Evolutionary conservation across 2,329 filamentous ascomycete genomes (phyloP), one percentile per base, ranked within the genome.

Genomic region (Colletotrichum sp.): DNA sequence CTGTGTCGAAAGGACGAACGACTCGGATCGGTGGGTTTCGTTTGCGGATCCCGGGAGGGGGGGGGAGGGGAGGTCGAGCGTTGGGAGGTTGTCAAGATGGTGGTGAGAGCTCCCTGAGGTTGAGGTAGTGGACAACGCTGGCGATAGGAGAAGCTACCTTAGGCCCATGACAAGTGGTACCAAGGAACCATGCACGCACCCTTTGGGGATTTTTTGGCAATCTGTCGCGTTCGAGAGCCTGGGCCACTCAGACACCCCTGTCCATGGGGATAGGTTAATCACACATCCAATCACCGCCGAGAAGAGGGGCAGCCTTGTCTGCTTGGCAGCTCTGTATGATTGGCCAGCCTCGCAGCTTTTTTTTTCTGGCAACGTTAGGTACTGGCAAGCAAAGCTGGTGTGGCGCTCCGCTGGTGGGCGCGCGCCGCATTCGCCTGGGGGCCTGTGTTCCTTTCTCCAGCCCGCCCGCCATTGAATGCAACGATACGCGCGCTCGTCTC

Each of bases 11-110:
- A 18, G 27, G 43, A 57, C 29, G 31, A 27, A 31, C 31, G 13
- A 18, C 27, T 18, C 29, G 33, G 12, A 16, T 58, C 43, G 47
- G 34, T 67, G 57, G 54, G 24, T 59, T 64, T 34, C 27, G 65
- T 31, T 63, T 27, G 43, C n/a, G n/a, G 11, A 21, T 51, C 21
- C 51, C 33, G 64, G 27, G 16, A 62, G 33, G 92, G 92, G 29
- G 84, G 86, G 64, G 94, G 24, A 4, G 24, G 79, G 62, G 54
- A 61, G 57, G 63, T 15, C 54, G 62, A 57, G 47, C 72, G 61
- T 59, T 34, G 58, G 57, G 47, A 57, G 36, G 43, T 55, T 73
- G 63, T 74, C 61, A 58, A 70, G 57, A 43, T 59, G 67, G 33
- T 70, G 36, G 34, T 13, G 57, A 73, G 71, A 73, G 71, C 71